Evolutionary conservation across 495 filamentous ascomycete genomes (phyloP).

Genomic region (Umbilicaria muhlenbergii): DNA sequence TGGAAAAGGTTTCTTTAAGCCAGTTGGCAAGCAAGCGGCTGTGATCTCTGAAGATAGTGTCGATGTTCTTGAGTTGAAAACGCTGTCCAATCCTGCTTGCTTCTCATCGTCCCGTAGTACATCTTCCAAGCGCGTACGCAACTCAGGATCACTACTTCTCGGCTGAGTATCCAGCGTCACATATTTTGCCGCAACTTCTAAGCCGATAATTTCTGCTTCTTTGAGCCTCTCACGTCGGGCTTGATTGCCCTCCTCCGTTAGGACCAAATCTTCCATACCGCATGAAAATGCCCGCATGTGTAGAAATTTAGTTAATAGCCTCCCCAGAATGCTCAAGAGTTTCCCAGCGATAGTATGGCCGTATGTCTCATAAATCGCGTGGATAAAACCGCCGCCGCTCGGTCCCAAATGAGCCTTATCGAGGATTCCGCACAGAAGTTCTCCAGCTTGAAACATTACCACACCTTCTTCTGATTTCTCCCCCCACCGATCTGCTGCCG

Average conservation of each 20-base stretch:
- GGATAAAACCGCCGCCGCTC: slow-evolving; percentile 70
- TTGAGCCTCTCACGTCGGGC: slow-evolving; percentile 52
- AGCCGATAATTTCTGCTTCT: slow-evolving; percentile 56
- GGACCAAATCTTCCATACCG: slow-evolving; percentile 87
- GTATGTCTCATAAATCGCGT: slow-evolving; percentile 86
- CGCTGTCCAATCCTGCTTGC: slow-evolving; percentile 69
- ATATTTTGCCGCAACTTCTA: slow-evolving; percentile 74
- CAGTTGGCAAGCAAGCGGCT: slow-evolving; percentile 56
- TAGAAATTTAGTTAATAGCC: slow-evolving; percentile 76
- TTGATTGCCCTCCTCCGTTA: slow-evolving; percentile 69
- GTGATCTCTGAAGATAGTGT: slow-evolving; percentile 69
- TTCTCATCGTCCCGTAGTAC: slow-evolving; percentile 84
- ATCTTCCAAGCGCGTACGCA: slow-evolving; percentile 67
- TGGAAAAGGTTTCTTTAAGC: slow-evolving; percentile 82
- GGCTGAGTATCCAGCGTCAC: slow-evolving; percentile 64
- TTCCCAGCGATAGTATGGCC: slow-evolving; percentile 74
- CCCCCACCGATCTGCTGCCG: slow-evolving; percentile 62
- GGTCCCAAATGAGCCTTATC: slow-evolving; percentile 95
- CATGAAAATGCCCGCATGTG: slow-evolving; percentile 92
- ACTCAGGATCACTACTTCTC: slow-evolving; percentile 44
- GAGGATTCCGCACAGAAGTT: slow-evolving; percentile 78
- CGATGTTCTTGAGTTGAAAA: slow-evolving; percentile 58
- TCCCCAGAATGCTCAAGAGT: slow-evolving; percentile 73
- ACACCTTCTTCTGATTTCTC: slow-evolving; percentile 52
- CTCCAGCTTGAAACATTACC: slow-evolving; percentile 77